Evolutionary conservation across 169 alveolate genomes (phyloP), one percentile per base, ranked within the genome.

Genomic region (Neospora caninum): DNA sequence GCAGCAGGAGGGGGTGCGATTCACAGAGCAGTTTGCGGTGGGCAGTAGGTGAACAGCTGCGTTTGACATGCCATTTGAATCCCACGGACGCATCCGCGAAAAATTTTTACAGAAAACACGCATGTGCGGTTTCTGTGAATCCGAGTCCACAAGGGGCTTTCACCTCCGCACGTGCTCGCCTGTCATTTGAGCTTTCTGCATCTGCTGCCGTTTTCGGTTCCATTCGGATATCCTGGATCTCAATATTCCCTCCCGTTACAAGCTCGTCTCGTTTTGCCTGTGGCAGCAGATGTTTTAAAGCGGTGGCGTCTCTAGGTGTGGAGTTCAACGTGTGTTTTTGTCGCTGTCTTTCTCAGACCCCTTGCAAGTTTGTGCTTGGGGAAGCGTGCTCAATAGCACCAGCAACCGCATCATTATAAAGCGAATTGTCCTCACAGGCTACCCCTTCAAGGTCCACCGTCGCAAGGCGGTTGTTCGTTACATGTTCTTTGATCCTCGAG

Each of bases 401-500:
- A 99, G 99, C 82, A 97, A 97, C 95, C 97, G 99, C 95, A 94
- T 99, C 78, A 98, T 99, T 45, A 95, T 99, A 93, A 99, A 99
- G 97, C 97, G 99, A 92, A 98, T 99, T 29, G 97, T 99, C 42
- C 97, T 99, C 73, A 99, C 99, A 29, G 99, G 99, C 94, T 98
- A 98, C 98, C 99, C 97, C 91, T 97, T 97, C 94, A 97, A 98
- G 95, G 98, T 97, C 88, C 99, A 99, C 96, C 98, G 98, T 95
- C 98, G 98, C 95, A 98, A 97, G 95, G 99, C 99, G 6, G 99
- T 99, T 38, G 98, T 98, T 39, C 96, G 99, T 84, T 98, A 97
- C 97, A 99, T 99, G 99, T 99, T 99, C 97, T 98, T 98, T 96
- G 97, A 98, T 92, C 99, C 99, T 20, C 96, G 96, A 92, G 99